Evolutionary conservation across 495 filamentous ascomycete species (phyloP).

Genomic region (Lindgomyces ingoldianus): DNA sequence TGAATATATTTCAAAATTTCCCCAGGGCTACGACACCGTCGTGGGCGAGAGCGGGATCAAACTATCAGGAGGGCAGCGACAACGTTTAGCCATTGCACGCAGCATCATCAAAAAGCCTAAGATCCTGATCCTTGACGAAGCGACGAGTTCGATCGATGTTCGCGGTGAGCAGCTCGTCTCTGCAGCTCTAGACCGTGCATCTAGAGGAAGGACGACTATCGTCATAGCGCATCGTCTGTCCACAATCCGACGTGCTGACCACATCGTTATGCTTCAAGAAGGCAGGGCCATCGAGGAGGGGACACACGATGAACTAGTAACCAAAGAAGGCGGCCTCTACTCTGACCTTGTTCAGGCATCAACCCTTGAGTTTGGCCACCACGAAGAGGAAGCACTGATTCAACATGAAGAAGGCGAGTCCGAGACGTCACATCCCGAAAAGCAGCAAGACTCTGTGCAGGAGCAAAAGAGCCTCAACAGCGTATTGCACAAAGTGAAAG

Average conservation of each 20-base stretch:
- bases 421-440: not conserved
- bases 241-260: constrained; percentile 42
- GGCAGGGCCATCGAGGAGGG: constrained; percentile 42
- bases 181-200: constrained; percentile 39
- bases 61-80: constrained; percentile 40
- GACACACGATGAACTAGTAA: constrained; percentile 36
- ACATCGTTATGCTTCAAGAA: constrained; percentile 38
- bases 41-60: constrained; percentile 41
- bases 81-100: constrained; percentile 42
- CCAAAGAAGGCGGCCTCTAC: constrained; percentile 34
- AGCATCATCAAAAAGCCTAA: constrained; percentile 40
- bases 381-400: not conserved
- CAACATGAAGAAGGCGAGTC: not conserved
- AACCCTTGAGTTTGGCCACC: constrained; percentile 18
- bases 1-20: constrained; percentile 75
- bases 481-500: constrained; percentile 1
- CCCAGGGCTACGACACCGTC: constrained; percentile 54
- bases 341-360: constrained; percentile 38
- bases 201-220: constrained; percentile 40
- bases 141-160: constrained; percentile 42
- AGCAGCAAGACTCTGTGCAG: not conserved
- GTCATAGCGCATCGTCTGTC: constrained; percentile 42
- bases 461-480: not conserved
- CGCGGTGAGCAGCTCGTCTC: constrained; percentile 40
- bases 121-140: constrained; percentile 45